Conservation (phyloP, 768 basidiomycete species). For the Gloeophyllum trabeum region DNA sequence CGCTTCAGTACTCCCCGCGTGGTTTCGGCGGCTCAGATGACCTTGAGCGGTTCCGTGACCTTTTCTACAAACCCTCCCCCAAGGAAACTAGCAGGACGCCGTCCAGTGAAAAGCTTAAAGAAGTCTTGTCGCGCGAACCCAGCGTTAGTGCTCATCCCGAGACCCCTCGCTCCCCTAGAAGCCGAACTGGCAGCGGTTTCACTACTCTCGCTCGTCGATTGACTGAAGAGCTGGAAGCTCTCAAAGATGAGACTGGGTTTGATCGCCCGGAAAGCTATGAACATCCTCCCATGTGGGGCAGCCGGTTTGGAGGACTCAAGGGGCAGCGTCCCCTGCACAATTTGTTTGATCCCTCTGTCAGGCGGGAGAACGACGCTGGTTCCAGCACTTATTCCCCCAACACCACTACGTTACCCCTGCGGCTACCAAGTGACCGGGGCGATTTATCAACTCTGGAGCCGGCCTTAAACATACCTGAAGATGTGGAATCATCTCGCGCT, state of each 20-base stretch:
- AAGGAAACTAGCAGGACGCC: slow-evolving; percentile 4
- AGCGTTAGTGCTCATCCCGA: slow-evolving; percentile 18
- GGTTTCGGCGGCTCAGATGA: slow-evolving; percentile 51
- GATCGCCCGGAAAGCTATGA: not conserved
- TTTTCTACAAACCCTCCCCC: slow-evolving; percentile 49
- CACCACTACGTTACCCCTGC: slow-evolving; percentile 11
- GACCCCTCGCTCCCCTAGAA: slow-evolving; percentile 13
- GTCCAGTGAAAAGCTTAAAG: slow-evolving; percentile 8
- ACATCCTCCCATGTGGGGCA: slow-evolving; percentile 9
- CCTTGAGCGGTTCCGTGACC: slow-evolving; percentile 61
- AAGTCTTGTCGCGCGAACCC: slow-evolving; percentile 9
- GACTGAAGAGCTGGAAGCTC: slow-evolving; percentile 22
- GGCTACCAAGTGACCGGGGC: slow-evolving; percentile 16
- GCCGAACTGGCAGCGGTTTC: slow-evolving; percentile 23
- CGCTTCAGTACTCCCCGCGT: slow-evolving; percentile 33
- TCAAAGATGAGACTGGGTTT: slow-evolving; percentile 3
- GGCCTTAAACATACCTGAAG: slow-evolving; percentile 20
- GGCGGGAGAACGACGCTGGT: no score
- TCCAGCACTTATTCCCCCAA: no score
- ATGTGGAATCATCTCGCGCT: slow-evolving; percentile 21
- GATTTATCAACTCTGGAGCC: slow-evolving; percentile 12
- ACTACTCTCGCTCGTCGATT: slow-evolving; percentile 27
- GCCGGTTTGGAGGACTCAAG: slow-evolving; percentile 11
- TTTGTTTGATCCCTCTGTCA: slow-evolving; percentile 9
- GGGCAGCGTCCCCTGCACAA: slow-evolving; percentile 6